These are phyloP conservation scores for Fremontodendron californicum DNA, from an alignment of 345 rosid genomes.

Conservation along the genomic window DNA sequence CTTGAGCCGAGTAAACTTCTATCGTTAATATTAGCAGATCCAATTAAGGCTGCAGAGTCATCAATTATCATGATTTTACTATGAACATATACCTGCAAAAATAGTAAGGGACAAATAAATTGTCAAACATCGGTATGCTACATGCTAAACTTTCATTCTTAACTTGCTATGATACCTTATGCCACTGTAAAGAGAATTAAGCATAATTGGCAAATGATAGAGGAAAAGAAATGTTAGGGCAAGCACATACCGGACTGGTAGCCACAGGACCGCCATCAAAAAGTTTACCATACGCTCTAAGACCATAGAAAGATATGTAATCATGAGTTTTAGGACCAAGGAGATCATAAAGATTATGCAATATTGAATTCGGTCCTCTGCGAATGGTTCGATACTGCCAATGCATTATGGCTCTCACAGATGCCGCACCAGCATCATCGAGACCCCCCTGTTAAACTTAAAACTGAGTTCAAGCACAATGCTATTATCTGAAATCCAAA, in stretches of 20 bases:
- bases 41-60: slow-evolving; percentile 65
- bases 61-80: slow-evolving; percentile 92
- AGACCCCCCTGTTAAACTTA: slow-evolving; percentile 72
- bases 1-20: slow-evolving; percentile 97
- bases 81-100: slow-evolving; percentile 82
- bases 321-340: slow-evolving; percentile 74
- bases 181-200: neutral
- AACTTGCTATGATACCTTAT: neutral
- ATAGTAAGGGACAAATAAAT: neutral
- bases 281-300: slow-evolving; percentile 78
- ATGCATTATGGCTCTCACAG: slow-evolving; percentile 99
- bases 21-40: slow-evolving; percentile 95
- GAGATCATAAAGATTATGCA: slow-evolving; percentile 65
- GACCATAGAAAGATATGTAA: slow-evolving; percentile 93
- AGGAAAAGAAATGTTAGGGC: neutral
- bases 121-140: neutral
- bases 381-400: slow-evolving; percentile 98
- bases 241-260: slow-evolving; percentile 75
- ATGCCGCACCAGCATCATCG: slow-evolving; percentile 95
- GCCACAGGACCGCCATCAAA: slow-evolving; percentile 82
- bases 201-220: neutral
- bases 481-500: neutral
- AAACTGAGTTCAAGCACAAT: slow-evolving; percentile 2
- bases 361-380: slow-evolving; percentile 90
- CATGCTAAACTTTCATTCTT: slow-evolving; percentile 1